phyloP scores from a whole-genome alignment of 331 rosid species.

The Malus hybrid region DNA sequence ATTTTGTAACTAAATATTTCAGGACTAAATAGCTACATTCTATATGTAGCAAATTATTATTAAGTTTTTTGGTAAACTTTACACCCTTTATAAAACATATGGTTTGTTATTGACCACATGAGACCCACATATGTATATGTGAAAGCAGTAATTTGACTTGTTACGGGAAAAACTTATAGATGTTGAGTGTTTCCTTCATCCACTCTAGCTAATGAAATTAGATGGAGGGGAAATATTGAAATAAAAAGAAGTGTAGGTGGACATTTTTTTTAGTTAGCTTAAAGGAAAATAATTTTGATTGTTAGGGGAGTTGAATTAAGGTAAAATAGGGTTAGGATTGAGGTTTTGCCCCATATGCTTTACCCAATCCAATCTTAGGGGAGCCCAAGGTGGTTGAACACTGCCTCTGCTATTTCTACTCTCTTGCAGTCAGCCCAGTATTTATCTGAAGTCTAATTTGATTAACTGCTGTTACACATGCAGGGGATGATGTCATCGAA shows the following conservation, averaged over 20 bases:
- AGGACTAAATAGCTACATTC: background rate
- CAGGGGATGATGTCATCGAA: slow-evolving; percentile 55
- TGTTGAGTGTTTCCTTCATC: background rate
- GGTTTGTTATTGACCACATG: background rate
- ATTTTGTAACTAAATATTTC: background rate
- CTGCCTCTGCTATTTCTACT: background rate
- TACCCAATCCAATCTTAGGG: background rate
- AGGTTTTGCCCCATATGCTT: background rate
- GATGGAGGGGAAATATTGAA: background rate
- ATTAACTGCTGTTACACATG: background rate
- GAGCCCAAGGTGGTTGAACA: background rate
- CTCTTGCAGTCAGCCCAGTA: background rate
- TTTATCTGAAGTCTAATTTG: background rate
- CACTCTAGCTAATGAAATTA: background rate
- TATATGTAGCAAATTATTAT: background rate
- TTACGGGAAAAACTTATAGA: background rate
- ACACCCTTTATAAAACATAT: background rate
- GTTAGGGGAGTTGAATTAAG: background rate
- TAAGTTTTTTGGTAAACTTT: background rate
- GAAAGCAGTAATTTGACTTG: background rate
- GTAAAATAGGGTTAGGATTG: background rate
- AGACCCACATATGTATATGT: no score
- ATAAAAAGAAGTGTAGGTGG: background rate
- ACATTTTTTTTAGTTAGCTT: background rate
- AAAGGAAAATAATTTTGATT: background rate